Percentiles rank a stretch among this genome's conserved stretches.
These are phyloP conservation scores for Castanospermum australe DNA, from an alignment of 306 rosid genomes.

Conservation along the genomic window DNA sequence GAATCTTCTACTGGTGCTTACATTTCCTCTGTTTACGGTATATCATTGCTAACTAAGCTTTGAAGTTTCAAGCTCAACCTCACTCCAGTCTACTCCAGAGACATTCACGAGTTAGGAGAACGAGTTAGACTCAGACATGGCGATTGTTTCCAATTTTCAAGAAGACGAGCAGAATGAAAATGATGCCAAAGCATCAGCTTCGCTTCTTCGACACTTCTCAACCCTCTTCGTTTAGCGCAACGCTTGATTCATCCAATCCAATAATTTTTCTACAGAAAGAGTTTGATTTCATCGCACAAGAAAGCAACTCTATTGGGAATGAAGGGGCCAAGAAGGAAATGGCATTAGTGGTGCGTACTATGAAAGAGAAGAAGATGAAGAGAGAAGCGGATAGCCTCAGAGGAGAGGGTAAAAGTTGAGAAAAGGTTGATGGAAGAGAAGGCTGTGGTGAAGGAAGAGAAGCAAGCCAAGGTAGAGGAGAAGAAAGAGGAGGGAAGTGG, in stretches of 20 bases:
- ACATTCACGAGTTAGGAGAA: too few relatives aligned
- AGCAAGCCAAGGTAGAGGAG: slow-evolving; percentile 25
- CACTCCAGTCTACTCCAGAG: too few relatives aligned
- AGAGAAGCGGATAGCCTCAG: slow-evolving; percentile 18
- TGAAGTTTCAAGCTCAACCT: too few relatives aligned
- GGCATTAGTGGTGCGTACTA: slow-evolving; percentile 25
- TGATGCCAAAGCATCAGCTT: slow-evolving; percentile 5
- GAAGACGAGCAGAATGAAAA: slow-evolving; percentile 45
- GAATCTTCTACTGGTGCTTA: too few relatives aligned
- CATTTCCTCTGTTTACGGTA: too few relatives aligned
- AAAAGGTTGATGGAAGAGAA: slow-evolving; percentile 2
- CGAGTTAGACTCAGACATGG: slow-evolving; percentile 47
- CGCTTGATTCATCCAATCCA: slow-evolving; percentile 50
- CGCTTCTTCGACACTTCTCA: slow-evolving; percentile 30
- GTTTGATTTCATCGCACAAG: slow-evolving; percentile 62
- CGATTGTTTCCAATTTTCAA: slow-evolving; percentile 62
- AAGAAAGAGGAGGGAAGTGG: slow-evolving; percentile 32
- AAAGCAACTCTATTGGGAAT: slow-evolving; percentile 52
- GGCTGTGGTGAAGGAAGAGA: too few relatives aligned
- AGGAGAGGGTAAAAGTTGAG: slow-evolving; percentile 10
- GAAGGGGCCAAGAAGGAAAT: slow-evolving; percentile 47
- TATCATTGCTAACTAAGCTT: too few relatives aligned
- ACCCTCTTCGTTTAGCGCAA: slow-evolving; percentile 45
- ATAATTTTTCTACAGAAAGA: slow-evolving; percentile 50
- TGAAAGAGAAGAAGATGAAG: slow-evolving; percentile 30